phyloP scores from a whole-genome alignment of 495 filamentous ascomycete species.

The Penicillium atrosanguineum region DNA sequence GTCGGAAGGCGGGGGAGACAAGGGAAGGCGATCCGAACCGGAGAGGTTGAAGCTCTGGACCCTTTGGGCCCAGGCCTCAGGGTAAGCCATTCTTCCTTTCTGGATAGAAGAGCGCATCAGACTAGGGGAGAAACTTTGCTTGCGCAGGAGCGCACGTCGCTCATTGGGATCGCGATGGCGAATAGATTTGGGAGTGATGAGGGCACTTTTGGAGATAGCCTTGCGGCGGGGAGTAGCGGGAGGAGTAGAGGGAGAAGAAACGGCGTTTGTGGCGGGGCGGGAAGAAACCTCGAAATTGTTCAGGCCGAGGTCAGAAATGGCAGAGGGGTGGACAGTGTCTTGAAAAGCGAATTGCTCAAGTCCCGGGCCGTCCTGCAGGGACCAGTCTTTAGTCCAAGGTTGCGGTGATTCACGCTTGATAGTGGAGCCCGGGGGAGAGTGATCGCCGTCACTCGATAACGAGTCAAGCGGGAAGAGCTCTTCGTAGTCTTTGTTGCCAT shows the following conservation, averaged over 20 bases:
- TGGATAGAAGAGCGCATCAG: conserved; percentile 40
- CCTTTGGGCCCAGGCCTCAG: conserved; percentile 41
- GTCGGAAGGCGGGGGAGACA: conserved; percentile 47
- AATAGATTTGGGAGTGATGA: conserved; percentile 42
- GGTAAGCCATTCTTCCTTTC: conserved; percentile 44
- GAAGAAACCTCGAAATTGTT: conserved; percentile 37
- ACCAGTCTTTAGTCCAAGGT: conserved; percentile 43
- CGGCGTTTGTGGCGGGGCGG: conserved; percentile 17
- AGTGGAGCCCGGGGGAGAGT: conserved; percentile 39
- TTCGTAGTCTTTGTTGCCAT: conserved; percentile 46
- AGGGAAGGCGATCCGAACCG: conserved; percentile 36
- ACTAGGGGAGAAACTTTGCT: conserved; percentile 45
- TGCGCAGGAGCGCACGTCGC: conserved; percentile 36
- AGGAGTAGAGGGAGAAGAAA: conserved; percentile 42
- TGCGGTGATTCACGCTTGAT: conserved; percentile 38
- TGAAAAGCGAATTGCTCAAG: conserved; percentile 36
- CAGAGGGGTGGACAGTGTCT: conserved; percentile 41
- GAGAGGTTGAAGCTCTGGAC: conserved; percentile 41
- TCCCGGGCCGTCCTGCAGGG: conserved; percentile 33
- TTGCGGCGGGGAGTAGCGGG: conserved; percentile 43
- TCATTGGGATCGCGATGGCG: conserved; percentile 43
- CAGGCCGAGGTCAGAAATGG: conserved; percentile 34
- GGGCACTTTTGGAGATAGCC: conserved; percentile 30
- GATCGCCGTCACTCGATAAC: conserved; percentile 45
- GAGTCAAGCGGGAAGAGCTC: conserved; percentile 44